Base-by-base conservation (phyloP, 164 flowering plant genomes). In the Pachysandra terminalis region DNA sequence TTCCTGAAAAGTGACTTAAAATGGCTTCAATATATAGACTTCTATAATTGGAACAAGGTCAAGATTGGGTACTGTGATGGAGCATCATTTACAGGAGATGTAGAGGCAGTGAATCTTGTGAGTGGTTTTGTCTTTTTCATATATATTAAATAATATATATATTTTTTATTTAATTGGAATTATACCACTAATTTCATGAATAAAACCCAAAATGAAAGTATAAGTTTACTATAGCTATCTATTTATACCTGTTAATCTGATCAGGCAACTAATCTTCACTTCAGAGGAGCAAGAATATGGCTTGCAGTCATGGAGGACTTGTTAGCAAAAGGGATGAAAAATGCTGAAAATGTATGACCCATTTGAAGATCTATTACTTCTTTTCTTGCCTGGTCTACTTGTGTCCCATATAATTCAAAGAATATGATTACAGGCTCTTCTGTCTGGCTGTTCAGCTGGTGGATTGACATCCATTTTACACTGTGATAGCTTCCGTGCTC, bases 401-500 rank as follows among this genome's bases (percentile, higher is more conserved):
- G 24, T 22, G 37, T 32, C 61, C 24, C 35, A 19, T 26, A 12
- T 56, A 16, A 49, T 40, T 51, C 26, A 51, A n/a, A 19, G 15
- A 24, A 59, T 40, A 64, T 65, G 59, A 60, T 68, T 63, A 5
- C 77, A 95, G 97, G 92, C 98, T 70, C 65, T 95, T 74, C 84
- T 95, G 23, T 89, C 99, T 59, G 99, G 99, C 51, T 92, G 98
- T 78, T 95, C 99, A 7, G 98, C 99, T 72, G 99, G 98, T 69
- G 99, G 98, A 68, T 80, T 95, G 83, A 72, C 97, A 51, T 66
- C 93, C 56, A 89, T 95, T 69, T 75, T 90, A 73, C 94, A 89
- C 68, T 95, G 99, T 77, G 99, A 95, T 78, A 78, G 68, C 65
- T 92, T 92, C 73, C 78, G 75, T 37, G 73, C 82, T 60, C 85